These are phyloP conservation scores for Phoenix dactylifera DNA, from an alignment of 176 grass and related monocot genomes.

Conservation along the genomic window DNA sequence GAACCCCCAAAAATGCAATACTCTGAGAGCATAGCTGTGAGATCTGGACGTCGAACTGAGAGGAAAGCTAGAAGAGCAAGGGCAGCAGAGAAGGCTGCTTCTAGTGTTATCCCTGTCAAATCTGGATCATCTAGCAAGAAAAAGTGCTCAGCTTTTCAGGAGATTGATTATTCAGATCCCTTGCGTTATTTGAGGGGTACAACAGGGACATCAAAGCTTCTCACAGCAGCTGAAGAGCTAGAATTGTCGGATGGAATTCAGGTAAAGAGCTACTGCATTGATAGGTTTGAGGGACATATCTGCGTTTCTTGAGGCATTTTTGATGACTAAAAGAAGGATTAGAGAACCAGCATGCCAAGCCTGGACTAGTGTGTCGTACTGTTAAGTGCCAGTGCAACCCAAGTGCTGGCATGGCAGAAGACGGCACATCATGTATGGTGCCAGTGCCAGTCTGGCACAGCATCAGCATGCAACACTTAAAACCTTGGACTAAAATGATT, in stretches of 20 bases:
- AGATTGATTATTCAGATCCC: conserved; percentile 26
- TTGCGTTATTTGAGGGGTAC: conserved; percentile 53
- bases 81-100: conserved; percentile 34
- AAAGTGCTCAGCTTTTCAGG: conserved; percentile 26
- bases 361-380: too few species aligned
- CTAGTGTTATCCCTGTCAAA: conserved; percentile 10
- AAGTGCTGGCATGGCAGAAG: too few species aligned
- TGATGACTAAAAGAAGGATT: too few species aligned
- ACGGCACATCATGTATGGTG: too few species aligned
- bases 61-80: conserved; percentile 43
- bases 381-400: too few species aligned
- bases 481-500: too few species aligned
- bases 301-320: too few species aligned
- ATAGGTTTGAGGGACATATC: too few species aligned
- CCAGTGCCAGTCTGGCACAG: too few species aligned
- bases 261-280: conserved; percentile 24
- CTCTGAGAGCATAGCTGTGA: conserved; percentile 34
- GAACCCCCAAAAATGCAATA: not conserved
- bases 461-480: too few species aligned
- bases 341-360: too few species aligned
- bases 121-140: conserved; percentile 25
- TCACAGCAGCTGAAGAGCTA: conserved; percentile 55
- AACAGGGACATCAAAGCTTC: conserved; percentile 35
- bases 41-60: conserved; percentile 41
- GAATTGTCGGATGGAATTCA: conserved; percentile 55